A percentile compares a stretch with the other conserved stretches of the same genome.
Conservation (phyloP, 106 monocot species). For the Amphibolis antarctica region DNA sequence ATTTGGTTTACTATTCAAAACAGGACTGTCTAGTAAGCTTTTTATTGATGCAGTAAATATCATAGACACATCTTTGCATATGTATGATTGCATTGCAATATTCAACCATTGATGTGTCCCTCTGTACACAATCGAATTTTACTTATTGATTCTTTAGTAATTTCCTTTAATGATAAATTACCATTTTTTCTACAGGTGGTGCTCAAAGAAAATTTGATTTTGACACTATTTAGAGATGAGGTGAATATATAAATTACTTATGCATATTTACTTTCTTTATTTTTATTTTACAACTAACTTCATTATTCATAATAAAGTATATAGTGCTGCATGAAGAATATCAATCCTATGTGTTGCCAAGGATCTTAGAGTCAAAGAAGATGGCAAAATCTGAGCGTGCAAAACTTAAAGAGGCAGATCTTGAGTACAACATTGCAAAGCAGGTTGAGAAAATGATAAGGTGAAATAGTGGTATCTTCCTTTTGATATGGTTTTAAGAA, state of each 20-base stretch:
- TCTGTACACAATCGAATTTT: neutral
- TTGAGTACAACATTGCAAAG: constrained; percentile 97
- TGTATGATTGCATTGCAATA: too few relatives aligned
- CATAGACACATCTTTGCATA: too few relatives aligned
- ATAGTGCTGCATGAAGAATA: constrained; percentile 85
- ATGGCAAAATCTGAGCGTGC: constrained; percentile 95
- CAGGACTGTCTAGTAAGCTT: too few relatives aligned
- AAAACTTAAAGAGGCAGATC: constrained; percentile 91
- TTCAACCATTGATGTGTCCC: too few relatives aligned
- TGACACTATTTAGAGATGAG: constrained; percentile 91
- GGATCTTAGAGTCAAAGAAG: constrained; percentile 83
- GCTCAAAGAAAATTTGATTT: constrained; percentile 76
- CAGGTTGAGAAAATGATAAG: constrained; percentile 98
- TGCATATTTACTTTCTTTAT: neutral
- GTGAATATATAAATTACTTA: constrained; percentile 18
- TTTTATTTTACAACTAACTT: constrained; percentile 1
- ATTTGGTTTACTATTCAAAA: too few relatives aligned
- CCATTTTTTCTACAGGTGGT: constrained; percentile 53
- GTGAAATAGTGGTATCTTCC: constrained; percentile 1
- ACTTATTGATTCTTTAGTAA: neutral
- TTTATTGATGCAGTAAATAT: too few relatives aligned
- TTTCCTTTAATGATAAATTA: neutral
- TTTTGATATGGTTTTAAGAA: neutral
- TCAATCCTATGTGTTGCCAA: constrained; percentile 80
- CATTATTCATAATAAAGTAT: constrained; percentile 33